Conservation (phyloP, 345 rosid species). For the Camelina sativa region DNA sequence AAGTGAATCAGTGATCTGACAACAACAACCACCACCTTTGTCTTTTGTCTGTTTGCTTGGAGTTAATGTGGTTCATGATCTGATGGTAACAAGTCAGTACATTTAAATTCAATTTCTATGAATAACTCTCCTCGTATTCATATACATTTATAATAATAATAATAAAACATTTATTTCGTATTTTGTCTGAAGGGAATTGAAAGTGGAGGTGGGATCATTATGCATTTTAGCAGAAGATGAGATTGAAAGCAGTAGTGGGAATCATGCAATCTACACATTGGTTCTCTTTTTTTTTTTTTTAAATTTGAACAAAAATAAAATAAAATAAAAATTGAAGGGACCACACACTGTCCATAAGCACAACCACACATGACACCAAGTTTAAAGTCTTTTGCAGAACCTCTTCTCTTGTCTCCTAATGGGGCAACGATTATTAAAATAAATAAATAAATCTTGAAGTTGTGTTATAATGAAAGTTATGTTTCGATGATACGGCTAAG, state of each 20-base stretch:
- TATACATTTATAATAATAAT: slow-evolving; percentile 26
- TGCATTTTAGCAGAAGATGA: slow-evolving; percentile 37
- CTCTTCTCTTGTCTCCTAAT: slow-evolving; percentile 50
- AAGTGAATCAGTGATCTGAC: slow-evolving; percentile 44
- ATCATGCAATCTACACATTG: slow-evolving; percentile 49
- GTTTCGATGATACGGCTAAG: slow-evolving; percentile 44
- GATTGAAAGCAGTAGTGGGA: slow-evolving; percentile 43
- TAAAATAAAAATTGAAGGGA: slow-evolving; percentile 30
- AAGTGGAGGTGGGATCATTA: slow-evolving; percentile 42
- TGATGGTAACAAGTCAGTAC: slow-evolving; percentile 46
- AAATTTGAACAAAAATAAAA: no score
- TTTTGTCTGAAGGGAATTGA: slow-evolving; percentile 39
- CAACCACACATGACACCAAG: slow-evolving; percentile 49
- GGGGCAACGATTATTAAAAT: slow-evolving; percentile 40
- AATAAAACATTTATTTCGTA: slow-evolving; percentile 19
- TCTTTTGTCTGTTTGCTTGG: slow-evolving; percentile 36
- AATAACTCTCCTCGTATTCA: slow-evolving; percentile 48
- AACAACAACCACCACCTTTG: slow-evolving; percentile 30
- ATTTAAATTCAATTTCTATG: slow-evolving; percentile 32
- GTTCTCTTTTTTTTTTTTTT: slow-evolving; percentile 2
- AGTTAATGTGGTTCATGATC: slow-evolving; percentile 43
- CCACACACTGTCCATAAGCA: slow-evolving; percentile 41
- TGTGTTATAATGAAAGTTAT: slow-evolving; percentile 39
- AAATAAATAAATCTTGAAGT: not conserved
- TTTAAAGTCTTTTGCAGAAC: slow-evolving; percentile 46